A percentile compares a stretch with the other conserved stretches of the same genome.
Evolutionary conservation across 192 early-diverging fungal genomes (phyloP).

Genomic region (Martensiomyces pterosporus): DNA sequence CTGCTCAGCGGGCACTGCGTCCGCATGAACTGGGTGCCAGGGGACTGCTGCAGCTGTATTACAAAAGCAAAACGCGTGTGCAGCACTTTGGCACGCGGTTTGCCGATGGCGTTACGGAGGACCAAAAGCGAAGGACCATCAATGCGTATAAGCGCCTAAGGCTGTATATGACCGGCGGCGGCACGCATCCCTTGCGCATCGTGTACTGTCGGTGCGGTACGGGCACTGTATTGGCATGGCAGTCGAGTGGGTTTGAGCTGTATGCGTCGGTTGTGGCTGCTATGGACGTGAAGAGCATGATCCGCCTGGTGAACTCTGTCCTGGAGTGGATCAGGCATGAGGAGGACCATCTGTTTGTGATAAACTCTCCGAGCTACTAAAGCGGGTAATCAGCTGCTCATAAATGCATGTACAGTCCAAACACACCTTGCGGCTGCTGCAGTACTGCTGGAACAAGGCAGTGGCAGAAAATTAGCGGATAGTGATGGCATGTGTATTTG

Average conservation of each 20-base stretch:
- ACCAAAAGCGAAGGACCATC: slow-evolving; percentile 42
- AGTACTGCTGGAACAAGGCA: too few relatives aligned
- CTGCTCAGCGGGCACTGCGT: slow-evolving; percentile 44
- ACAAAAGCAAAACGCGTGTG: slow-evolving; percentile 36
- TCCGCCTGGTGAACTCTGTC: slow-evolving; percentile 60
- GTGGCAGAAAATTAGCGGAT: too few relatives aligned
- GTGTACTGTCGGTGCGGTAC: slow-evolving; percentile 19
- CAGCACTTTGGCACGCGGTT: slow-evolving; percentile 45
- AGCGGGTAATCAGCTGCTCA: too few relatives aligned
- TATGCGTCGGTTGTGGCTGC: slow-evolving; percentile 63
- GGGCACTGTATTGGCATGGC: slow-evolving; percentile 35
- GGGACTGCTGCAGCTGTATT: slow-evolving; percentile 37
- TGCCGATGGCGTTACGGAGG: slow-evolving; percentile 18
- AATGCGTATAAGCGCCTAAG: slow-evolving; percentile 57
- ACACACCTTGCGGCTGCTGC: too few relatives aligned
- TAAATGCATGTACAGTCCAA: too few relatives aligned
- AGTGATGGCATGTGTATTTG: too few relatives aligned
- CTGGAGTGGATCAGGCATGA: slow-evolving; percentile 76
- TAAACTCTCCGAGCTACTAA: slow-evolving; percentile 72
- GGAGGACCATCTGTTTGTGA: slow-evolving; percentile 69
- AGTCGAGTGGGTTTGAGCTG: slow-evolving; percentile 68
- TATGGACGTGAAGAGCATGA: slow-evolving; percentile 60
- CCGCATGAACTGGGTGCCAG: slow-evolving; percentile 35
- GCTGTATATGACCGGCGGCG: slow-evolving; percentile 31
- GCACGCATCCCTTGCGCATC: slow-evolving; percentile 30